phyloP scores from a whole-genome alignment of 192 early-diverging fungal species.

The Polychytrium aggregatum region DNA sequence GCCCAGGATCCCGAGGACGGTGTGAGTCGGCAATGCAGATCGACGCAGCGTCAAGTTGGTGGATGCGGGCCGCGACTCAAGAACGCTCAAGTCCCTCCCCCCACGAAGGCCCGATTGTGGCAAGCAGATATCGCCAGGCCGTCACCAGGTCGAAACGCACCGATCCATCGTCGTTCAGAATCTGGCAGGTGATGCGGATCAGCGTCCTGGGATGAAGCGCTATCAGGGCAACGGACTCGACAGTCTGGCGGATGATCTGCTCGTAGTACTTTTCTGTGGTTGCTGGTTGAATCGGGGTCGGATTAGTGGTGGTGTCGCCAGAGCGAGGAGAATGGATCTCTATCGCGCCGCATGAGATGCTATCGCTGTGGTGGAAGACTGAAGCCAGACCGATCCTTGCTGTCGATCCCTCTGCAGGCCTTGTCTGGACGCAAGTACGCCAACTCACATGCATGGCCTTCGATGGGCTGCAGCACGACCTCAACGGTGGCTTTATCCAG shows the following conservation, averaged over 20 bases:
- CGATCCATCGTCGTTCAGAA: constrained; percentile 72
- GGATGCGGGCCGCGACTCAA: no score
- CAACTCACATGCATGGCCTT: constrained; percentile 42
- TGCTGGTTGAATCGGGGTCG: constrained; percentile 5
- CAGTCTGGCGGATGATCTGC: constrained; percentile 50
- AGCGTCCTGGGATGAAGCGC: constrained; percentile 76
- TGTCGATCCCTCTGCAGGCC: not conserved
- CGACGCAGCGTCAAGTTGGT: no score
- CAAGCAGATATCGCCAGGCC: not conserved
- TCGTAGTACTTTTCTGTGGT: constrained; percentile 70
- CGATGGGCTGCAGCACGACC: constrained; percentile 60
- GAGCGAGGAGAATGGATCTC: not conserved
- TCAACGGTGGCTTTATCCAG: constrained; percentile 79
- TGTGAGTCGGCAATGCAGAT: no score
- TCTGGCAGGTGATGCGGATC: constrained; percentile 80
- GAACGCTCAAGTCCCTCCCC: no score
- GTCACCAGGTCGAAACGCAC: constrained; percentile 28
- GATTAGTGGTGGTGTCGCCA: not conserved
- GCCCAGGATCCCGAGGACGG: not conserved
- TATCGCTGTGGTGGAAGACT: not conserved
- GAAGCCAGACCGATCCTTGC: not conserved
- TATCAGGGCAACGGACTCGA: constrained; percentile 65
- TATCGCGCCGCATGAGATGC: not conserved
- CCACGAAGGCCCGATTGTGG: not conserved
- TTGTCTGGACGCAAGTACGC: not conserved